phyloP scores from a whole-genome alignment of 192 early-diverging fungal species.

The Umbelopsis vinacea region DNA sequence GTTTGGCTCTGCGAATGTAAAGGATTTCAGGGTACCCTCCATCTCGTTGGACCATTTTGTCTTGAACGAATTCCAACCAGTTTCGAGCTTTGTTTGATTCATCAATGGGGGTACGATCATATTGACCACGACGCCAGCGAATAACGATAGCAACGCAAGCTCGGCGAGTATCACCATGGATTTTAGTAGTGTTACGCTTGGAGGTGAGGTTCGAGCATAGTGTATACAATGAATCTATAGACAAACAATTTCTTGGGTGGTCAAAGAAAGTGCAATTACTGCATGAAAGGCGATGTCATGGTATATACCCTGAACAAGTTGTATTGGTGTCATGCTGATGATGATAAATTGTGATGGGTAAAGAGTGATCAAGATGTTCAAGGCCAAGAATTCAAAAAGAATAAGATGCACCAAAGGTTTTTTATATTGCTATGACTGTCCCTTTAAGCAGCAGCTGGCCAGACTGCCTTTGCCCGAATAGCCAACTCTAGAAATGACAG shows the following conservation, averaged over 20 bases:
- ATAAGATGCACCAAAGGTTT: not conserved
- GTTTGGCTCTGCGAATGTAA: slow-evolving; percentile 36
- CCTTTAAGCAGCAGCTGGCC: too few relatives aligned
- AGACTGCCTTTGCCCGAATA: too few relatives aligned
- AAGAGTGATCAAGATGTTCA: not conserved
- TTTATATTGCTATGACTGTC: not conserved
- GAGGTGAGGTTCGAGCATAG: slow-evolving; percentile 1
- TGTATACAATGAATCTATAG: not conserved
- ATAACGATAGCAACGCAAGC: slow-evolving; percentile 32
- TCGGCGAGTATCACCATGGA: slow-evolving; percentile 23
- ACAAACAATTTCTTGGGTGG: not conserved
- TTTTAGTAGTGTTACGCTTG: not conserved
- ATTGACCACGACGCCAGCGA: slow-evolving; percentile 27
- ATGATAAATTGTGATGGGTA: not conserved
- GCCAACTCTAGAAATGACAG: slow-evolving; percentile 7
- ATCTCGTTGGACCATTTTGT: slow-evolving; percentile 31
- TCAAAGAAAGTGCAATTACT: not conserved
- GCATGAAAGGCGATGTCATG: not conserved
- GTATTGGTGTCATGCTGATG: not conserved
- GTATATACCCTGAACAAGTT: not conserved
- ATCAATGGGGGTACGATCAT: slow-evolving; percentile 22
- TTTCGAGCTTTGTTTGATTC: not conserved
- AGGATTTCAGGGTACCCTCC: slow-evolving; percentile 31
- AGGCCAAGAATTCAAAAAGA: not conserved
- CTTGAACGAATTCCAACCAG: slow-evolving; percentile 23